Evolutionary conservation across 1,284 basidiomycete species (phyloP), one percentile per base, ranked within the genome.

Genomic region (Naganishia sp.): DNA sequence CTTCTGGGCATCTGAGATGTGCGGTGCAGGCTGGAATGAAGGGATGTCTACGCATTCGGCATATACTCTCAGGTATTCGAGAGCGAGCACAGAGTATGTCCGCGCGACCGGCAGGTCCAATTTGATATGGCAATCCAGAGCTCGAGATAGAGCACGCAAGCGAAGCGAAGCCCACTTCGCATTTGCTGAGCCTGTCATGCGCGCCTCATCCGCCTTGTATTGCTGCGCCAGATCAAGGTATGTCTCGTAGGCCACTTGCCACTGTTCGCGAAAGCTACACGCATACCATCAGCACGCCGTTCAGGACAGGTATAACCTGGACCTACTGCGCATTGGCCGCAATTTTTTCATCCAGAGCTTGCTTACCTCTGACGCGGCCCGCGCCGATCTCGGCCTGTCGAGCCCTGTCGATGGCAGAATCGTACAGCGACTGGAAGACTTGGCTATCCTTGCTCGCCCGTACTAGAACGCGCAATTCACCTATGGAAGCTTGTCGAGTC

Each of bases 41-140:
- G 43, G 61, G 4, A 17, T n/a, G 4, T 50, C 23, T 6, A 65
- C 45, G 17, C 39, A 39, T 46, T 65, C 25, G 1, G 76, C 68
- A 18, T 72, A 72, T 9, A 73, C 70, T 17, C 72, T 70, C 18
- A 80, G 65, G 57, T 77, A 79, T 0, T 76, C 77, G 47, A 79
- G 61, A 2, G 73, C 77, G 21, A 79, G 69, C 51, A 75, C 67
- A 7, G 69, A 68, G 73, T 75, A 79, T 51, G 75, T 75, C 23
- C 69, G 73, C 52, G 76, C 72, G 28, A 45, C 25, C 13, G 53
- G 39, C 18, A 51, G 25, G 21, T 58, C 21, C 54, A 64, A 1
- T 3, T 52, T 62, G 11, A 46, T 39, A 10, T 53, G 57, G 39
- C 65, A 63, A 11, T 66, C 65, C 9, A 69, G 35, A 41, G 61